These are phyloP conservation scores for Ophiocordyceps polyrhachis-furcata DNA, from an alignment of 2,329 filamentous ascomycete genomes.

Conservation along the genomic window DNA sequence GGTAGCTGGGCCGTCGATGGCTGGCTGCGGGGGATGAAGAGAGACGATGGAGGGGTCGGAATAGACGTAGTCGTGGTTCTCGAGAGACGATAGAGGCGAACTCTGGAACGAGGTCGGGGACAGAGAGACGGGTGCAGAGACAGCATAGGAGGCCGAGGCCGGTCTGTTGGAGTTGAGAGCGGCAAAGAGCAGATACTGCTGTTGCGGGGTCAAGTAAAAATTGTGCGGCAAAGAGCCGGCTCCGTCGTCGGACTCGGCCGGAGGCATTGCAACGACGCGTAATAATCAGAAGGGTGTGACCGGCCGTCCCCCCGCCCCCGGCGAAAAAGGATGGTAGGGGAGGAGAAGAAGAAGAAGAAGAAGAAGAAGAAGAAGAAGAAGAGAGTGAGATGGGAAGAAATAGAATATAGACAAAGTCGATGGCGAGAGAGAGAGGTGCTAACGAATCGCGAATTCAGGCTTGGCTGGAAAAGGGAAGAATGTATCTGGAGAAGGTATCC, in stretches of 20 bases:
- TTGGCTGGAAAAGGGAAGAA: neutral
- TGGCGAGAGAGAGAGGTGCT: neutral
- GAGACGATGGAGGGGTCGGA: conserved; percentile 42
- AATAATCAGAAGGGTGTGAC: no score
- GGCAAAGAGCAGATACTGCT: conserved; percentile 58
- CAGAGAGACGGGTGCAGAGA: conserved; percentile 15
- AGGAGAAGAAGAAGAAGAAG: neutral
- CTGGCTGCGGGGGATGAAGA: conserved; percentile 44
- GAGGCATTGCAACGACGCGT: conserved; percentile 23
- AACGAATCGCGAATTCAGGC: neutral
- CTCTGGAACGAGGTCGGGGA: conserved; percentile 30
- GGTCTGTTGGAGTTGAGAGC: conserved; percentile 54
- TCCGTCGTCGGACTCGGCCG: conserved; percentile 19
- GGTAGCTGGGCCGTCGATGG: conserved; percentile 48
- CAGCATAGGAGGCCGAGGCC: conserved; percentile 16
- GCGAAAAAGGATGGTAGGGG: neutral
- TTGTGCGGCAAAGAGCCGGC: conserved; percentile 25
- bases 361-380: neutral
- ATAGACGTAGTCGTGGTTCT: conserved; percentile 57
- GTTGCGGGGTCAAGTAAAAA: conserved; percentile 55
- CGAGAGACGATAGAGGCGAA: conserved; percentile 25
- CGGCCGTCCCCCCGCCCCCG: no score
- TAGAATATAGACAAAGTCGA: neutral
- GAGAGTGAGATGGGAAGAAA: no score
- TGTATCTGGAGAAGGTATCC: no score